Evolutionary conservation across 202 grass and related monocot species (phyloP).

Genomic region (Panicum hallii): DNA sequence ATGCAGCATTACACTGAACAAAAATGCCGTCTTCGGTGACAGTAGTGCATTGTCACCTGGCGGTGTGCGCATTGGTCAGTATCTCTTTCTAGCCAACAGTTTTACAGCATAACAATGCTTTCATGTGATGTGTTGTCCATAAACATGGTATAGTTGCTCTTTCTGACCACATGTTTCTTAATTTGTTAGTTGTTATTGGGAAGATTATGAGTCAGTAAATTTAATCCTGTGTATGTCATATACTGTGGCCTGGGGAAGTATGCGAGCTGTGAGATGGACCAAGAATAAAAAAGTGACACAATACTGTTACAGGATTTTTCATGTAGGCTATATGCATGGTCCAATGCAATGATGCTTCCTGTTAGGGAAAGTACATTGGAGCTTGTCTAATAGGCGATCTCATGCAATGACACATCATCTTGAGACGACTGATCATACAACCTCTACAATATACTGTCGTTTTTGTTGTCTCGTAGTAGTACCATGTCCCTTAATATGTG

Average conservation of each 20-base stretch:
- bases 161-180: slow-evolving; percentile 3
- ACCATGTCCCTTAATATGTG: too few relatives aligned
- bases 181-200: slow-evolving; percentile 3
- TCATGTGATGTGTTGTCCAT: neutral
- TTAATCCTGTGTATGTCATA: neutral
- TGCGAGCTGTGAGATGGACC: neutral
- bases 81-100: slow-evolving; percentile 7
- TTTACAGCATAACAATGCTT: neutral
- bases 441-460: too few relatives aligned
- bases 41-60: slow-evolving; percentile 94
- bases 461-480: too few relatives aligned
- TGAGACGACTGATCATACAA: too few relatives aligned
- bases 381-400: too few relatives aligned
- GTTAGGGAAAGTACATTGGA: too few relatives aligned
- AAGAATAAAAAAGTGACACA: neutral
- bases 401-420: too few relatives aligned
- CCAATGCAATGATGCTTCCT: neutral
- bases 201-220: neutral
- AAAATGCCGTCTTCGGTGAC: slow-evolving; percentile 98
- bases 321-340: neutral
- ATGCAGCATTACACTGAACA: slow-evolving; percentile 92
- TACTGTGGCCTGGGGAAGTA: neutral
- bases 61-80: slow-evolving; percentile 90
- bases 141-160: neutral
- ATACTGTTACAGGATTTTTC: neutral